phyloP scores from a whole-genome alignment of 148 eudicot species.

The Vaccinium macrocarpon region DNA sequence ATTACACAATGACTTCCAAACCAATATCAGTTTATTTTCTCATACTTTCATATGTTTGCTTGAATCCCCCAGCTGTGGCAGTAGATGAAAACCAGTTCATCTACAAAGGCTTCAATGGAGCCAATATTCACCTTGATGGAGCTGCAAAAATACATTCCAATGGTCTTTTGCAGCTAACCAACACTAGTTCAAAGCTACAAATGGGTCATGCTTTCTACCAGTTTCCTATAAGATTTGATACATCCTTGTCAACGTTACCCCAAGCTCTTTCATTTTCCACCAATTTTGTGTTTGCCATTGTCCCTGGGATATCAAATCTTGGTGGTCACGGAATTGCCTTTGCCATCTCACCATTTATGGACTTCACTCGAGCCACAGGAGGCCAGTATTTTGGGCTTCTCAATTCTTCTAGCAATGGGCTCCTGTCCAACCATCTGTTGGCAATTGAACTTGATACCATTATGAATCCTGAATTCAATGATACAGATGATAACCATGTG shows the following conservation, averaged over 20 bases:
- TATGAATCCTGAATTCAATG: constrained; percentile 23
- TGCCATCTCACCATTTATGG: constrained; percentile 17
- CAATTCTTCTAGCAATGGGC: constrained; percentile 6
- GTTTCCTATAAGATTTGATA: constrained; percentile 2
- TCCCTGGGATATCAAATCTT: neutral
- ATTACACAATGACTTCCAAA: no score
- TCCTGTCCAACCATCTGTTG: constrained; percentile 21
- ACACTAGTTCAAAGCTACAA: constrained; percentile 7
- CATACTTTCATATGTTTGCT: neutral
- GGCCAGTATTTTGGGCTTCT: constrained; percentile 21
- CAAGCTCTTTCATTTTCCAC: neutral
- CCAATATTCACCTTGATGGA: constrained; percentile 27
- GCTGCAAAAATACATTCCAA: constrained; percentile 15
- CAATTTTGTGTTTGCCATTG: neutral
- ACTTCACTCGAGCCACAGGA: constrained; percentile 15
- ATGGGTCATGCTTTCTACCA: constrained; percentile 28
- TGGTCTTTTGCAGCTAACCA: constrained; percentile 30
- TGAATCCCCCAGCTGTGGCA: no score
- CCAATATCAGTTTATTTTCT: neutral
- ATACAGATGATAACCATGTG: constrained; percentile 35
- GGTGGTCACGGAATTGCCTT: constrained; percentile 24
- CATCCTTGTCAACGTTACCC: neutral
- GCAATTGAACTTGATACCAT: constrained; percentile 35
- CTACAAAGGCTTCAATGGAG: constrained; percentile 17
- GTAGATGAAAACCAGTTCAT: no score